These are phyloP conservation scores for Rostrohypoxylon terebratum DNA, from an alignment of 495 filamentous ascomycete genomes.

Conservation along the genomic window DNA sequence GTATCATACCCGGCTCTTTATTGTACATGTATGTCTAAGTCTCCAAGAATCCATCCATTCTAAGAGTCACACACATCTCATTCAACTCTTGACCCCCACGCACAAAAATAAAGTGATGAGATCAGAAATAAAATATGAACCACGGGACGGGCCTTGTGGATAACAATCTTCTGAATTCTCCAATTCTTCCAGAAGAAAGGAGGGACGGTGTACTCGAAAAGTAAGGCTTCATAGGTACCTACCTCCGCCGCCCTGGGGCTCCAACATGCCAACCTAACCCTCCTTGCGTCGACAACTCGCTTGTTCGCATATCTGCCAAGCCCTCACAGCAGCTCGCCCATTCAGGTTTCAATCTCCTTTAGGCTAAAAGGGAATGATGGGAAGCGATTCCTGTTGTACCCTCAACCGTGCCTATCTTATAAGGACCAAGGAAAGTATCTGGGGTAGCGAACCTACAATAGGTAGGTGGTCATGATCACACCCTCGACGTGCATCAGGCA, in stretches of 20 bases:
- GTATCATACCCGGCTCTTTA: slow-evolving; percentile 17
- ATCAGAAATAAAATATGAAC: slow-evolving; percentile 28
- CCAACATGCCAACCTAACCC: neutral
- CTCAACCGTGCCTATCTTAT: neutral
- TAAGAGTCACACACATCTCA: neutral
- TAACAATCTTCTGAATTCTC: slow-evolving; percentile 4
- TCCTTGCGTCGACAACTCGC: slow-evolving; percentile 18
- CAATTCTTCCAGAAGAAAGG: neutral
- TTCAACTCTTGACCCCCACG: slow-evolving; percentile 26
- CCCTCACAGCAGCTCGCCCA: neutral
- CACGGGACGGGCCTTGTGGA: slow-evolving; percentile 36
- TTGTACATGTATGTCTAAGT: slow-evolving; percentile 4
- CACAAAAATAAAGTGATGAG: slow-evolving; percentile 29
- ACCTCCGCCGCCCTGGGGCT: neutral
- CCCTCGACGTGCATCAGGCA: slow-evolving; percentile 31
- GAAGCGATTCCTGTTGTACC: slow-evolving; percentile 13
- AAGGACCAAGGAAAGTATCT: neutral
- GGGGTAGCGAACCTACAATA: slow-evolving; percentile 25
- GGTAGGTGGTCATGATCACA: slow-evolving; percentile 34
- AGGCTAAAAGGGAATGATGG: slow-evolving; percentile 33
- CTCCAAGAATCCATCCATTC: neutral
- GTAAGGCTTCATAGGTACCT: slow-evolving; percentile 24
- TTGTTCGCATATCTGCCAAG: slow-evolving; percentile 21
- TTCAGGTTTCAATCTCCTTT: slow-evolving; percentile 30
- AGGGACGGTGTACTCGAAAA: neutral